Evolutionary conservation across 2,329 filamentous ascomycete species (phyloP).

Genomic region (Dendryphion nanum): DNA sequence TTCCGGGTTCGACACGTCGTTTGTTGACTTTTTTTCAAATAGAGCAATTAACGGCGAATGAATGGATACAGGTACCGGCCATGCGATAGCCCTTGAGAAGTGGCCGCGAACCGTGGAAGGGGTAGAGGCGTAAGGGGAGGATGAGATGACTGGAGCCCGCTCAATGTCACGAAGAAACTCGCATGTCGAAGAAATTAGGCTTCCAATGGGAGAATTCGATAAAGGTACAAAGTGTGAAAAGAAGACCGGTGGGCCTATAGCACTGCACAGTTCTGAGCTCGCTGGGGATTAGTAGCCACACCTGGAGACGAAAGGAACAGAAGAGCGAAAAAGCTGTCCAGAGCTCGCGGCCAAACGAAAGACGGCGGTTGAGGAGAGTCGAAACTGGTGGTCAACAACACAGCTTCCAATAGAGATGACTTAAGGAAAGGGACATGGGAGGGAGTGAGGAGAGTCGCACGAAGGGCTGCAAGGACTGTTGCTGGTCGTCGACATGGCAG

Average conservation of each 20-base stretch:
- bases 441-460: conserved; percentile 26
- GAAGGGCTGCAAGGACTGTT: conserved; percentile 25
- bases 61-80: conserved; percentile 17
- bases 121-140: conserved; percentile 10
- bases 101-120: conserved; percentile 14
- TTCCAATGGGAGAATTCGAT: conserved; percentile 5
- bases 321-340: conserved; percentile 4
- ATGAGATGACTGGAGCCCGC: conserved; percentile 34
- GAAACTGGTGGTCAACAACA: conserved; percentile 37
- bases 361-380: conserved; percentile 25
- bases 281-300: conserved; percentile 7
- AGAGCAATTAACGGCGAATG: conserved; percentile 21
- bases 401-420: conserved; percentile 33
- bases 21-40: conserved; percentile 14
- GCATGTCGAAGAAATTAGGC: conserved; percentile 21
- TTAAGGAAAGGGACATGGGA: conserved; percentile 27
- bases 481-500: conserved; percentile 22
- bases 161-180: conserved; percentile 25
- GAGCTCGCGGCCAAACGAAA: conserved; percentile 29
- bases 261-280: conserved; percentile 2
- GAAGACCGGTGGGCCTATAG: conserved; percentile 5
- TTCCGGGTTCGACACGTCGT: conserved; percentile 16
- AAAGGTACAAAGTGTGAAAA: conserved; percentile 12
- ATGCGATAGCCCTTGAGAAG: conserved; percentile 22
- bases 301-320: conserved; percentile 2